Percentiles rank a stretch among this genome's conserved stretches.
These are phyloP conservation scores for Tubosaeta sp. DNA, from an alignment of 768 basidiomycete species.

Conservation along the genomic window DNA sequence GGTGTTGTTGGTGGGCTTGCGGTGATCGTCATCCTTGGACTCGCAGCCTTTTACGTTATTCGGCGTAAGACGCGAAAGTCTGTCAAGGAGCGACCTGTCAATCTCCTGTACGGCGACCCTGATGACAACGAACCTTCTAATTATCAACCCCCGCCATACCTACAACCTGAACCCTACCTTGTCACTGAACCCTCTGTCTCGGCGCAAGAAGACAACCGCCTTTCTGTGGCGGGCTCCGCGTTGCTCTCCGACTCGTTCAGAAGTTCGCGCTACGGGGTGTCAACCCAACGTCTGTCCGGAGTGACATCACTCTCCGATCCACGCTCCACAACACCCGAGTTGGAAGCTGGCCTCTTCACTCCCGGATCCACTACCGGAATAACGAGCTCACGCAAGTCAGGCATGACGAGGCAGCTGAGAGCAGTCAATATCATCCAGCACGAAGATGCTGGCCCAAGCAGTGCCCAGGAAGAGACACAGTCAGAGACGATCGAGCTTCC, in stretches of 20 bases:
- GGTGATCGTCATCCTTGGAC: conserved; percentile 37
- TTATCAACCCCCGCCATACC: conserved; percentile 63
- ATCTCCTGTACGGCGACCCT: conserved; percentile 57
- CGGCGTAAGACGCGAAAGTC: conserved; percentile 41
- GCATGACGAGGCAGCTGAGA: conserved; percentile 48
- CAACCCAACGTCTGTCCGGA: conserved; percentile 25
- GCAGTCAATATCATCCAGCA: conserved; percentile 82
- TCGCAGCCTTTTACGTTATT: conserved; percentile 46
- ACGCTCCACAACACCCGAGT: conserved; percentile 48
- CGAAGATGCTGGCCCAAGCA: conserved; percentile 64
- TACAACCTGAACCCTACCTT: conserved; percentile 73
- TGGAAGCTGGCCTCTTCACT: conserved; percentile 14
- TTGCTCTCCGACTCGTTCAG: conserved; percentile 15
- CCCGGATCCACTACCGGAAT: conserved; percentile 18
- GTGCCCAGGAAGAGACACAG: conserved; percentile 35
- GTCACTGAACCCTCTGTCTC: conserved; percentile 54
- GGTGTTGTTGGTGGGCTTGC: conserved; percentile 60
- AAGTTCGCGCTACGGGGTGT: conserved; percentile 25
- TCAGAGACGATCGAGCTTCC: conserved; percentile 79
- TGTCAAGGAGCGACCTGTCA: conserved; percentile 56
- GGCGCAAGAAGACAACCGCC: conserved; percentile 25
- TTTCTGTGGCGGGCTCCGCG: conserved; percentile 18
- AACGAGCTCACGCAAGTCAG: conserved; percentile 34
- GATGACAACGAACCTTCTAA: conserved; percentile 44
- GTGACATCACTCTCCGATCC: conserved; percentile 30